Evolutionary conservation across 225 moss, liverwort and hornwort genomes (phyloP).

Genomic region (Sphagnum tenellum): DNA sequence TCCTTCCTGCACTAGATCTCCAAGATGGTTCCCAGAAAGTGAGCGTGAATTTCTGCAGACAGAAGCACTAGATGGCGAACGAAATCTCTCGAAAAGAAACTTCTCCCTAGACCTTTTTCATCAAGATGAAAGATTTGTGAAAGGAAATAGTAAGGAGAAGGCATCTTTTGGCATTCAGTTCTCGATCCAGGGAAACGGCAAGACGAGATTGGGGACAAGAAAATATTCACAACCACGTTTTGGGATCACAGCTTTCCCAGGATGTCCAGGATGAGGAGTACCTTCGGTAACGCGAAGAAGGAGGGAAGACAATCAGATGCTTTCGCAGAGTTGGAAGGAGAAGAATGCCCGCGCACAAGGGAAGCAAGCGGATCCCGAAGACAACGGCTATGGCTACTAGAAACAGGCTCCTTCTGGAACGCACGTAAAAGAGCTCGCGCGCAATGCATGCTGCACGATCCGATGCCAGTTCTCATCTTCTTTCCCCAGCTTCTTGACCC

Average conservation of each 20-base stretch:
- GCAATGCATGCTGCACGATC: too few species aligned
- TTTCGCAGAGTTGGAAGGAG: not conserved
- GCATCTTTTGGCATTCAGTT: too few species aligned
- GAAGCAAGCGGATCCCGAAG: not conserved
- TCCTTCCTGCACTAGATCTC: not conserved
- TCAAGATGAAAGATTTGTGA: too few species aligned
- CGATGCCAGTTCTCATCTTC: too few species aligned
- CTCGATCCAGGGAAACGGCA: not conserved
- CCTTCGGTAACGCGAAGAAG: slow-evolving; percentile 3
- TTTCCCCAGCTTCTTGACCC: too few species aligned
- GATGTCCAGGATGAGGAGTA: not conserved
- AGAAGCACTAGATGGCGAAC: not conserved
- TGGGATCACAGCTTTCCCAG: not conserved
- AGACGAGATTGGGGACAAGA: not conserved
- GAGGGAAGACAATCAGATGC: slow-evolving; percentile 1
- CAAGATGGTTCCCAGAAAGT: not conserved
- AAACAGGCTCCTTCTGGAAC: too few species aligned
- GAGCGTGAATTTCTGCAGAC: not conserved
- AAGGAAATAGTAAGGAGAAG: too few species aligned
- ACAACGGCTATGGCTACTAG: too few species aligned
- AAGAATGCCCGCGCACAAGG: slow-evolving; percentile 1
- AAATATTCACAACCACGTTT: not conserved
- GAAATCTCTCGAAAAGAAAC: too few species aligned
- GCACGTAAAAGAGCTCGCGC: too few species aligned
- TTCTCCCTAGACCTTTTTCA: too few species aligned